These are phyloP conservation scores for Tolypocladium ovalisporum DNA, from an alignment of 2,329 filamentous ascomycete species.

Conservation along the genomic window DNA sequence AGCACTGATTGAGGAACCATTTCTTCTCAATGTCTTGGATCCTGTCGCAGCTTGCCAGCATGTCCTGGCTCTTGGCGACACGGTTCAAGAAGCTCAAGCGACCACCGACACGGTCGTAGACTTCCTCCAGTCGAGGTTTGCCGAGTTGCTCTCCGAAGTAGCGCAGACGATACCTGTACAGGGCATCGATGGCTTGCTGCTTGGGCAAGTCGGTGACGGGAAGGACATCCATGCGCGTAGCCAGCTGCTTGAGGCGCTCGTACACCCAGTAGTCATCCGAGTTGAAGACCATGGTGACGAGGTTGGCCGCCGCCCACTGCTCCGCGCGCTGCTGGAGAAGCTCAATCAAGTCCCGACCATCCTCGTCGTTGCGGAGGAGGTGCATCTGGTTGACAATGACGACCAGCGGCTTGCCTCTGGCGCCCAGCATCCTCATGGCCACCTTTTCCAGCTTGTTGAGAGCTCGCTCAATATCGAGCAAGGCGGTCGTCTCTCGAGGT, in stretches of 20 bases:
- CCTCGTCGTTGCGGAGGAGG: conserved; percentile 80
- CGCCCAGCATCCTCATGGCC: conserved; percentile 58
- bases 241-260: conserved; percentile 82
- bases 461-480: conserved; percentile 90
- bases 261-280: conserved; percentile 99
- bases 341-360: conserved; percentile 87
- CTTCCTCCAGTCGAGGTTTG: conserved; percentile 51
- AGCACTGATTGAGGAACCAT: conserved; percentile 70
- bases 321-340: conserved; percentile 92
- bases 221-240: conserved; percentile 89
- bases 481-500: conserved; percentile 79
- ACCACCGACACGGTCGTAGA: conserved; percentile 82
- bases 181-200: conserved; percentile 61
- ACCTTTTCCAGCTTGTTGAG: conserved; percentile 98
- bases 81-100: conserved; percentile 79
- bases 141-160: conserved; percentile 58
- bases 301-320: conserved; percentile 85
- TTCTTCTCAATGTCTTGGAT: conserved; percentile 60
- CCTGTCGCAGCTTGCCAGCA: conserved; percentile 67
- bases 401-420: conserved; percentile 60
- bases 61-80: conserved; percentile 77
- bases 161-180: conserved; percentile 68
- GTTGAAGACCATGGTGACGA: conserved; percentile 90
- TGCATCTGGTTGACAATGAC: conserved; percentile 93
- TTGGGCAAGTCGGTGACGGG: conserved; percentile 77